phyloP scores from a whole-genome alignment of 2,329 filamentous ascomycete genomes.

The Penicillium hesseltinei region DNA sequence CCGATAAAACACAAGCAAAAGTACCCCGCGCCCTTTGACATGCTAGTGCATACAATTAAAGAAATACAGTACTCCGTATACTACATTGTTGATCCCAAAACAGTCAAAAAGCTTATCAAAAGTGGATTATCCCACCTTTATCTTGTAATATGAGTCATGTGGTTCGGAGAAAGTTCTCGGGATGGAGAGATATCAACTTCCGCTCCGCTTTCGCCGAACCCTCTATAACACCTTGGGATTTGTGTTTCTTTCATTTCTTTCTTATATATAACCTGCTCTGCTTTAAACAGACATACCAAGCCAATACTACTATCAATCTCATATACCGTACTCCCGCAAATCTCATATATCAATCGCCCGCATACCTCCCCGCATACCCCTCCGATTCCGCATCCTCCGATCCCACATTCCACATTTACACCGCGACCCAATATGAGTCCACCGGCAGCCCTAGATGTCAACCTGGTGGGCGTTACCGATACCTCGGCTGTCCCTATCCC shows the following conservation, averaged over 20 bases:
- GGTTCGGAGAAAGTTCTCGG: constrained; percentile 1
- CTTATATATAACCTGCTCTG: background rate
- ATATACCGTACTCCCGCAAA: background rate
- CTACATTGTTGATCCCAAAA: background rate
- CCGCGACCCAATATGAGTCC: constrained; percentile 19
- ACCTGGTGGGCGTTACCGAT: constrained; percentile 37
- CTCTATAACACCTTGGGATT: background rate
- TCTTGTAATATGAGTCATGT: constrained; percentile 5
- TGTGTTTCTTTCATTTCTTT: background rate
- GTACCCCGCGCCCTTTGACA: background rate
- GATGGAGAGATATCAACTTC: background rate
- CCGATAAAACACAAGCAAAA: no score
- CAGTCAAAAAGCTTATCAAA: background rate
- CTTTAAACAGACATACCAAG: background rate
- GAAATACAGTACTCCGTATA: background rate
- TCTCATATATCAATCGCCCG: background rate
- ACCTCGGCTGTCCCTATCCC: constrained; percentile 37
- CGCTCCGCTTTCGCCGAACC: constrained; percentile 11
- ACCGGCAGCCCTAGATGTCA: constrained; percentile 30
- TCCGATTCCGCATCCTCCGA: constrained; percentile 3
- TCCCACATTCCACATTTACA: background rate
- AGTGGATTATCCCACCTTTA: background rate
- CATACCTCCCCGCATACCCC: background rate
- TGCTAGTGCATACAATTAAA: background rate
- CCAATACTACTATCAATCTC: background rate